Conservation (phyloP, 192 early-diverging fungal genomes). For the Coemansia sp. region DNA sequence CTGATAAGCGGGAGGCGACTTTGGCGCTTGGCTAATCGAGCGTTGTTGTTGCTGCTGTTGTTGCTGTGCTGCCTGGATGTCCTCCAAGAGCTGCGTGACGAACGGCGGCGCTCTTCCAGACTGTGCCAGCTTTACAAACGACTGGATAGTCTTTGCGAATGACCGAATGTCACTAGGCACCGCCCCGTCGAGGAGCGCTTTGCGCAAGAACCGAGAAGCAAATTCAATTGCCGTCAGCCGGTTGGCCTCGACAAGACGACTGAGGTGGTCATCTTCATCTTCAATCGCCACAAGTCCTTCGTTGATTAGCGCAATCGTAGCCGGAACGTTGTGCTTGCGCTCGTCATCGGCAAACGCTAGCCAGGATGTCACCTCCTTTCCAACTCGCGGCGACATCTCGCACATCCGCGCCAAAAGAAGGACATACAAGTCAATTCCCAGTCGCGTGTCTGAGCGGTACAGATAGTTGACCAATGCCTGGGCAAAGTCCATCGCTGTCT, state of each 20-base stretch:
- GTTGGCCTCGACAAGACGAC: constrained; percentile 78
- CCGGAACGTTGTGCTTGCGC: constrained; percentile 88
- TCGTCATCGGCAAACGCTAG: constrained; percentile 93
- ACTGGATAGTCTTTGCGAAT: constrained; percentile 74
- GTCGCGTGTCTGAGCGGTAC: constrained; percentile 73
- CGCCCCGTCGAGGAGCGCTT: constrained; percentile 60
- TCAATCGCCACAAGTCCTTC: constrained; percentile 71
- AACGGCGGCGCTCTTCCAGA: constrained; percentile 64
- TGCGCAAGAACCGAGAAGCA: constrained; percentile 72
- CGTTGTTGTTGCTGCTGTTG: constrained; percentile 18
- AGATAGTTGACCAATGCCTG: constrained; percentile 86
- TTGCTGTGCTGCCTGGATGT: constrained; percentile 27
- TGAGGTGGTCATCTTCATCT: constrained; percentile 91
- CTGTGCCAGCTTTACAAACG: constrained; percentile 65
- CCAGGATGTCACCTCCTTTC: constrained; percentile 89
- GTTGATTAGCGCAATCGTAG: constrained; percentile 79
- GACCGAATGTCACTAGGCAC: constrained; percentile 58
- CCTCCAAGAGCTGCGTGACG: constrained; percentile 38
- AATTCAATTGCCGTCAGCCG: constrained; percentile 74
- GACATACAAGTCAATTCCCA: constrained; percentile 83
- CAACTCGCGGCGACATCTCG: constrained; percentile 77
- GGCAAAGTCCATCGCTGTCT: constrained; percentile 81
- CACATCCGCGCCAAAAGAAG: constrained; percentile 82
- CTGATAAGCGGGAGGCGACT: neutral
- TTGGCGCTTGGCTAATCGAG: neutral